phyloP scores from a whole-genome alignment of 768 basidiomycete species.

The Leccinum longicurvipes region DNA sequence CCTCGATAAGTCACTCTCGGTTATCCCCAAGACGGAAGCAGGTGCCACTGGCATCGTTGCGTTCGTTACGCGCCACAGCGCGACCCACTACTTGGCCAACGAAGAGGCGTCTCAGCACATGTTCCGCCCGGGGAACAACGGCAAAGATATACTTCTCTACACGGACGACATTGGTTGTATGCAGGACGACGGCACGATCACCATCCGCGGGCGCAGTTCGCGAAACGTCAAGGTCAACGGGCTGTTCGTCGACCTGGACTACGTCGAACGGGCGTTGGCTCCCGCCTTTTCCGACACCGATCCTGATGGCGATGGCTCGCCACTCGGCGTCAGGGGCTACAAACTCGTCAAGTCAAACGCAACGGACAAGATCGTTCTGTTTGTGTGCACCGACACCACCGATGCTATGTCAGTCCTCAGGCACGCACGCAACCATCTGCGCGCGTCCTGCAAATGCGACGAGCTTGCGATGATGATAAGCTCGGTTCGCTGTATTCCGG shows the following conservation, averaged over 20 bases:
- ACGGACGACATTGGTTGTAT: constrained; percentile 30
- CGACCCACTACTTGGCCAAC: constrained; percentile 29
- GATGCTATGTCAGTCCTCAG: constrained; percentile 23
- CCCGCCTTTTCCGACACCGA: constrained; percentile 20
- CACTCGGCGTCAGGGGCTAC: constrained; percentile 18
- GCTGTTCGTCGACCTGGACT: constrained; percentile 28
- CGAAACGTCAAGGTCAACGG: constrained; percentile 31
- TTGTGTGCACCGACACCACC: constrained; percentile 15
- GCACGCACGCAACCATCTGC: constrained; percentile 20
- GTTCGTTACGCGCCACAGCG: constrained; percentile 26
- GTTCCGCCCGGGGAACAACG: constrained; percentile 26
- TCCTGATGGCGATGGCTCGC: not conserved
- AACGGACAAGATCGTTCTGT: constrained; percentile 27
- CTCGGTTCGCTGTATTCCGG: constrained; percentile 22
- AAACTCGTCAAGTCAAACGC: constrained; percentile 28
- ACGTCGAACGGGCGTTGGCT: constrained; percentile 25
- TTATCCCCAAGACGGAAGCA: constrained; percentile 17
- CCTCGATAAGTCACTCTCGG: constrained; percentile 21
- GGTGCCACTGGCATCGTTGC: constrained; percentile 28
- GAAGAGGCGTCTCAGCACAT: constrained; percentile 25
- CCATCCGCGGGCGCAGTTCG: constrained; percentile 27
- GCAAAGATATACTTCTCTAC: constrained; percentile 24
- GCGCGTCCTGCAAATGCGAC: constrained; percentile 12
- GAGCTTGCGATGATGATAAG: constrained; percentile 23
- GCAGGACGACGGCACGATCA: constrained; percentile 26